Evolutionary conservation across 2,329 filamentous ascomycete genomes (phyloP), one percentile per base, ranked within the genome.

Genomic region (Mariannaea sp.): DNA sequence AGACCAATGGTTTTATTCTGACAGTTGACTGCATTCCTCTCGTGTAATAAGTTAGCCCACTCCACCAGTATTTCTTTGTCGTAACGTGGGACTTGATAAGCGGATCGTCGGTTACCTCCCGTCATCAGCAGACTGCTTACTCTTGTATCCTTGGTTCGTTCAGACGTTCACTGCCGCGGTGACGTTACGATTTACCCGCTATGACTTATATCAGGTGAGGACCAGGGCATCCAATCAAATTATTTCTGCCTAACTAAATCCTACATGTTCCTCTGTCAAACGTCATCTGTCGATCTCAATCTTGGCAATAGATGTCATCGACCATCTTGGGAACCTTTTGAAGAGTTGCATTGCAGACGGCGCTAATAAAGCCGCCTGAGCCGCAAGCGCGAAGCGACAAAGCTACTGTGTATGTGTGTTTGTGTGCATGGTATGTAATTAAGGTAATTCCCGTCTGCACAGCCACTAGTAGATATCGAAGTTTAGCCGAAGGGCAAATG

Each of bases 221-320:
- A 29, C 4, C 12, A 7, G 6, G 51, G 49, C 24, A 48, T 44
- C 41, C 49, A 41, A 52, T 47, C 49, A 49, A 40, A 53, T 53
- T 40, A 36, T 26, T 26, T 40, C 38, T 49, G 48, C 52, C 43
- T 36, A 54, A 48, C 20, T 30, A 29, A 45, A 39, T 41, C 9
- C n/a, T 10, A 19, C 24, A 12, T 7, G 41, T 53, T 47, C 24
- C 24, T 51, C 41, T 40, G 20, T 30, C 45, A 56, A 59, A 61
- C 57, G 59, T 65, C 62, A 61, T 54, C n/a, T 38, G 45, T 32
- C 53, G 60, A 64, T 62, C 58, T 49, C 49, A 39, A 62, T 65
- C 40, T 53, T 56, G 40, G 29, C 14, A 36, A n/a, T 32, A 54
- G 32, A 61, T 59, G 49, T 42, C 45, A 51, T 46, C 39, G 14